A percentile compares a stretch with the other conserved stretches of the same genome.
phyloP scores from a whole-genome alignment of 2,329 filamentous ascomycete species.

The Ambrosiella cleistominuta region DNA sequence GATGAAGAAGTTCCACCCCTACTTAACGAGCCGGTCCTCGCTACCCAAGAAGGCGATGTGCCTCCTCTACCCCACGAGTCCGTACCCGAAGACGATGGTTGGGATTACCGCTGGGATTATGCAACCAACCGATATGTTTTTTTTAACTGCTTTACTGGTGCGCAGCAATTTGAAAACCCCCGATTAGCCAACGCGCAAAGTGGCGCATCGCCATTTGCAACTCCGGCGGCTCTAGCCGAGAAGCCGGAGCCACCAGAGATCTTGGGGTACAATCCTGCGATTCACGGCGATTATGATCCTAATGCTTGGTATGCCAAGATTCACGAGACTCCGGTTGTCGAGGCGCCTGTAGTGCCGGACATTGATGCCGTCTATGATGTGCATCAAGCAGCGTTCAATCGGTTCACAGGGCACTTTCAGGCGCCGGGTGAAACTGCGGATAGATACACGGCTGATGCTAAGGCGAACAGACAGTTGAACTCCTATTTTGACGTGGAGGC shows the following conservation, averaged over 20 bases:
- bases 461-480: slow-evolving; percentile 74
- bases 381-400: slow-evolving; percentile 61
- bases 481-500: slow-evolving; percentile 93
- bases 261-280: slow-evolving; percentile 76
- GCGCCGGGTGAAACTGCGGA: slow-evolving; percentile 48
- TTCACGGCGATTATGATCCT: slow-evolving; percentile 92
- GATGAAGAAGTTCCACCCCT: slow-evolving; percentile 14
- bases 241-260: slow-evolving; percentile 16
- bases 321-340: slow-evolving; percentile 20
- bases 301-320: slow-evolving; percentile 77
- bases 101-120: slow-evolving; percentile 65
- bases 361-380: slow-evolving; percentile 19
- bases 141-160: slow-evolving; percentile 60
- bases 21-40: slow-evolving; percentile 11
- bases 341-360: slow-evolving; percentile 18
- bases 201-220: slow-evolving; percentile 15
- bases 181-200: slow-evolving; percentile 36
- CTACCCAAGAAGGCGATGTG: slow-evolving; percentile 6
- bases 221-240: slow-evolving; percentile 19
- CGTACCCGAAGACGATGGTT: slow-evolving; percentile 49
- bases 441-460: slow-evolving; percentile 71
- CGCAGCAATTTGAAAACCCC: slow-evolving; percentile 74
- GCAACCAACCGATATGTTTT: slow-evolving; percentile 59
- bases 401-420: slow-evolving; percentile 77
- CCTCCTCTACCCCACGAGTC: slow-evolving; percentile 29